Base-by-base conservation (phyloP, 257 asterid species). In the Apocynum venetum region DNA sequence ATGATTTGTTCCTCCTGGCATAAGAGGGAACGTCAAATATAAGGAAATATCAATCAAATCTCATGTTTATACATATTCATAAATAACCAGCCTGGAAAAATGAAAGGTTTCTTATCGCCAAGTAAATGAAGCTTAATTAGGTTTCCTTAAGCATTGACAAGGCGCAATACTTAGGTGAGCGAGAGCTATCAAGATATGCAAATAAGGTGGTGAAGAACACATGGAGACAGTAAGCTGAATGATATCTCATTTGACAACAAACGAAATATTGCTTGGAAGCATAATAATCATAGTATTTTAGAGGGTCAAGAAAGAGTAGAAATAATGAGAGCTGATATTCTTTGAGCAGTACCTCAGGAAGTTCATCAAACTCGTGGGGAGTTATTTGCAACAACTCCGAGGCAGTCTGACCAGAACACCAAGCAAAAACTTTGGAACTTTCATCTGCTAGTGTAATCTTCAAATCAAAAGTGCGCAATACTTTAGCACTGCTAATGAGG, bases 391-490 rank as follows among this genome's bases (percentile, higher is more conserved):
- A 91, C 88, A 95, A 80, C 83, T 91, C 98, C 3, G 93, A 89
- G 52, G 99, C 99, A 72, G 97, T 91, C 80, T 89, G 96, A 57
- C 98, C 99, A 20, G 86, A 79, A 74, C 97, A 95, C 92, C 97
- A 90, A 70, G 93, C 97, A 59, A 88, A 87, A 36, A 91, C 76
- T 83, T 90, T 95, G 49, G 89, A 72, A 20, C 86, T 86, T 76
- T 86, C 96, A 79, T 95, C 99, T 25, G 94, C 92, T 35, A 93
- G 79, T 31, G 93, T 89, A 51, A 90, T 84, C 79, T 86, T 89
- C 67, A 95, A 55, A 75, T 80, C 87, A 83, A 95, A 95, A 31
- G 88, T 85, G 25, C 85, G 91, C 67, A 87, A 84, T n/a, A 86
- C 82, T 81, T 89, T 94, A 31, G 71, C 82, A 51, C 86, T 79